Percentiles rank a stretch among this genome's conserved stretches.
These are phyloP conservation scores for Clavispora vitiphila DNA, from an alignment of 805 yeast genomes.

Conservation along the genomic window DNA sequence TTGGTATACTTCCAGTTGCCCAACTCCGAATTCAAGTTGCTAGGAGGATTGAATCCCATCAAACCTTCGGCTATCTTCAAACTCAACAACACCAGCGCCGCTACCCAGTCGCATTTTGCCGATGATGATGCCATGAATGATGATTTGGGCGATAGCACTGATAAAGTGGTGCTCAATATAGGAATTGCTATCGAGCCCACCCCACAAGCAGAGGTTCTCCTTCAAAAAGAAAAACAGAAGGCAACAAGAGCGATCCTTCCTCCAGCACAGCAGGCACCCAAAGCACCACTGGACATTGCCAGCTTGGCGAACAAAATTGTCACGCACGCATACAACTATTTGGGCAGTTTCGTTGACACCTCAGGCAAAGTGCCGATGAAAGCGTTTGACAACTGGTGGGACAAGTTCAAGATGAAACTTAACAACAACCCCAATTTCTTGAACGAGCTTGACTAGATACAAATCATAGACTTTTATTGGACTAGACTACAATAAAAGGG, in stretches of 20 bases:
- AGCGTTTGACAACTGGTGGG: constrained; percentile 94
- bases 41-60: constrained; percentile 55
- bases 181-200: constrained; percentile 92
- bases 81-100: constrained; percentile 44
- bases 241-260: constrained; percentile 19
- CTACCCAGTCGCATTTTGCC: constrained; percentile 22
- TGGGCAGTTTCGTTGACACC: constrained; percentile 80
- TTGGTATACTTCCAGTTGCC: constrained; percentile 85
- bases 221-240: constrained; percentile 39
- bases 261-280: constrained; percentile 17
- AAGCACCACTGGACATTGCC: constrained; percentile 34
- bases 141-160: constrained; percentile 18
- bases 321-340: constrained; percentile 83
- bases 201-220: constrained; percentile 54
- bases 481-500: constrained; percentile 1
- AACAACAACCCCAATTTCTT: constrained; percentile 79
- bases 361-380: constrained; percentile 82
- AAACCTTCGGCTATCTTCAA: constrained; percentile 93
- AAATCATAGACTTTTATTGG: neutral
- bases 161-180: constrained; percentile 32
- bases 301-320: constrained; percentile 81
- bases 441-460: constrained; percentile 31
- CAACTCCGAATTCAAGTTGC: constrained; percentile 53
- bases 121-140: constrained; percentile 23
- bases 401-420: constrained; percentile 70